Evolutionary conservation across 208 protist species (phyloP).

Genomic region (Porcisia hertigi): DNA sequence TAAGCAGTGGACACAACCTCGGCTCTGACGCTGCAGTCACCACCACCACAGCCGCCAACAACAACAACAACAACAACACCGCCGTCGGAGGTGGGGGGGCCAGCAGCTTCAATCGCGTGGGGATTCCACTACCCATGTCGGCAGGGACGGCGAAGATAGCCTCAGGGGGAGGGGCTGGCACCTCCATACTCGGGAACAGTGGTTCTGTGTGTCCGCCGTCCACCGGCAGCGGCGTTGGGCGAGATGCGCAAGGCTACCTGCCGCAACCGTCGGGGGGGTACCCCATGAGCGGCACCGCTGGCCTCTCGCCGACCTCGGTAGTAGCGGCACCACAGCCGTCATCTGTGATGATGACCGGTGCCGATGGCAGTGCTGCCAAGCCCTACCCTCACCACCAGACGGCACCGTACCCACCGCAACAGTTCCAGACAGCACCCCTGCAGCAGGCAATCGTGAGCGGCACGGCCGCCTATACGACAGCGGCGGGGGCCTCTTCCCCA

Average conservation of each 20-base stretch:
- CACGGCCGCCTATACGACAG: neutral
- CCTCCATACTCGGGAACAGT: neutral
- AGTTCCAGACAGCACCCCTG: neutral
- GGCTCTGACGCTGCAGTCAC: neutral
- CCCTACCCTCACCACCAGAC: neutral
- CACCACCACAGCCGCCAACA: neutral
- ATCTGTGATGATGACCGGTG: neutral
- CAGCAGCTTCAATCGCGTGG: neutral
- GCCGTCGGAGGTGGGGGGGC: too few species aligned
- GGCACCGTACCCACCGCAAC: neutral
- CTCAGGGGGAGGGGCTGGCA: neutral
- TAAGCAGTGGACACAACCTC: neutral
- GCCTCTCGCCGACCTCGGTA: neutral
- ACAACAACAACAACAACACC: neutral
- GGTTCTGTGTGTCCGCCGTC: neutral
- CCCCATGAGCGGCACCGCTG: neutral
- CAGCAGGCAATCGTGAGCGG: conserved; percentile 2
- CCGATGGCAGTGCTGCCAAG: neutral
- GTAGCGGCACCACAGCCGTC: neutral
- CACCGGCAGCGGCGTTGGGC: neutral
- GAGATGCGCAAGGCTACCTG: conserved; percentile 1
- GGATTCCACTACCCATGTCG: neutral
- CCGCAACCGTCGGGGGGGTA: neutral
- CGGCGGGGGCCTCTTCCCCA: neutral
- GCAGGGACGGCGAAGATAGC: neutral